Evolutionary conservation across 495 filamentous ascomycete genomes (phyloP), one percentile per base, ranked within the genome.

Genomic region (Penicillium daleae): DNA sequence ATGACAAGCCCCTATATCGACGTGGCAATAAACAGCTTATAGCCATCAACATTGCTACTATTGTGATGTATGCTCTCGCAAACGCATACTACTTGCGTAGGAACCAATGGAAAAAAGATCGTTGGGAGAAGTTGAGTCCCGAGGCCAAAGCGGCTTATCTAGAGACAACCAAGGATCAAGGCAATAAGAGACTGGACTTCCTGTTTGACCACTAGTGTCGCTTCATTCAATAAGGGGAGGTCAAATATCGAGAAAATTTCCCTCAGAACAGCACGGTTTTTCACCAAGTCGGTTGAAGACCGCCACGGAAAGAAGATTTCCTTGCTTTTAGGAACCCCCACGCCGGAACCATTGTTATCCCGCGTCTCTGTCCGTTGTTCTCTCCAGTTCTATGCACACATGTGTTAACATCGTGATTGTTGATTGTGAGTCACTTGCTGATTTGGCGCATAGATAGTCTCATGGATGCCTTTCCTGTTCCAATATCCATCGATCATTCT

Each of bases 1-100:
- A 85, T 53, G 86, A 89, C 64, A 79, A 78, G 40, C 86, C 86
- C 1, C 61, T 78, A 8, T 88, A 85, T 61, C 74, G 64, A 3
- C 77, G 78, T 22, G 84, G 85, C 0, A 85, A 87, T 66, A 68
- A 68, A 32, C 69, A 79, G 26, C 70, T 86, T 26, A 68, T 85
- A 7, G 76, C 65, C 6, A 81, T 86, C 56, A 77, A 71, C 32
- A 68, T 71, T n/a, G 71, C 78, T 37, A 83, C 79, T 56, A 70
- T 80, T 31, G 62, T 71, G 0, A 26, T 73, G 0, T 81, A 77
- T 56, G 53, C 67, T 21, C 49, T 75, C 12, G 66, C 75, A 15
- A 81, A 79, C 66, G 57, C 46, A 6, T 82, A 80, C 56, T 81
- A 80, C 61, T 64, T 72, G 13, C 63, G 49, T 48, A 63, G 74